Evolutionary conservation across 306 rosid species (phyloP), one percentile per base, ranked within the genome.

Genomic region (Hippophae tibetana): DNA sequence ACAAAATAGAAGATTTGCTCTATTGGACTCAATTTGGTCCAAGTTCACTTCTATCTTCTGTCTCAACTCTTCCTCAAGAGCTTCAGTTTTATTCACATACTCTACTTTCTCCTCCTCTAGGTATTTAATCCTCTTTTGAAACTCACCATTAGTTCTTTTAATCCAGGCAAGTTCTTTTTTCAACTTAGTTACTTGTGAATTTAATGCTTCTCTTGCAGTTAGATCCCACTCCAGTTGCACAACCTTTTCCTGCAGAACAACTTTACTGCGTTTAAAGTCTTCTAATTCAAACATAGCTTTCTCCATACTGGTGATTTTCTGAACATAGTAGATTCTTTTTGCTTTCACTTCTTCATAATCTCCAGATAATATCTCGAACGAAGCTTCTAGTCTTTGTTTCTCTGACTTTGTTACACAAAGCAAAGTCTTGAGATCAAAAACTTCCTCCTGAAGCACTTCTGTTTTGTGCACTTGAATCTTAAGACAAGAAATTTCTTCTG

Each of bases 161-260:
- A 77, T 68, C 54, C 63, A 67, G 50, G 62, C 58, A 54, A 77
- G 64, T 63, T 77, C 82, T 61, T 62, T 74, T 56, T 66, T 77
- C 56, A 72, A 55, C 66, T 56, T 78, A 46, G 72, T 71, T 64
- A 69, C 71, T 42, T 62, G 72, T 42, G 31, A 18, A 64, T 52
- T 47, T 59, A 62, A 50, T 51, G 76, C 23, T 48, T 82, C 84
- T 73, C 57, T 79, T 10, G 72, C 76, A 52, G 47, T 64, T 66
- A 69, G 65, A 57, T 81, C 83, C 68, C 67, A 62, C 69, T 80
- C 84, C 23, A 18, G 62, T 70, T 76, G 78, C 69, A 64, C 42
- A 72, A 85, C 66, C 66, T 66, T 82, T 71, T 85, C 86, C 63
- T 86, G 81, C 7, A 82, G 69, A 27, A 67, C 67, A 38, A 47